phyloP scores from a whole-genome alignment of 2,329 filamentous ascomycete species.

The Neonectria punicea region DNA sequence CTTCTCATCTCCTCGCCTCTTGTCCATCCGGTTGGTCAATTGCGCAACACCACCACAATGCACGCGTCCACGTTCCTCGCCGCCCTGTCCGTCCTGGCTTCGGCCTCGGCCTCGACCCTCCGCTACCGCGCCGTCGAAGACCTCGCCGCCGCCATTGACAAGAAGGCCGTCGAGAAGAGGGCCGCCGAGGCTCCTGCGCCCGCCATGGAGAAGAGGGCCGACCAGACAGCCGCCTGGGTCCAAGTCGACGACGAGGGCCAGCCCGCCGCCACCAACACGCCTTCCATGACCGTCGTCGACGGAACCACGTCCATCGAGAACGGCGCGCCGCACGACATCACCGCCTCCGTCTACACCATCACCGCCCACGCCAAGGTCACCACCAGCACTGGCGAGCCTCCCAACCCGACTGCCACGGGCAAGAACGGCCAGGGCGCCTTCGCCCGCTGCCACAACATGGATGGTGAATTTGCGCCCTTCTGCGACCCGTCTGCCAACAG shows the following conservation, averaged over 20 bases:
- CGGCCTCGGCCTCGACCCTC: constrained; percentile 37
- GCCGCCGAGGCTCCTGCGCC: background rate
- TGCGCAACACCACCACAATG: constrained; percentile 40
- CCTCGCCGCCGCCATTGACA: constrained; percentile 27
- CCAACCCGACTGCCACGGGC: constrained; percentile 56
- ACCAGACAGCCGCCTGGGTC: constrained; percentile 62
- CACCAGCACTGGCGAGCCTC: constrained; percentile 56
- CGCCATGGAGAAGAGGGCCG: constrained; percentile 41
- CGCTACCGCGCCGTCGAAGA: constrained; percentile 32
- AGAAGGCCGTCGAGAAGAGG: constrained; percentile 45
- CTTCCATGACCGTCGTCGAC: constrained; percentile 56
- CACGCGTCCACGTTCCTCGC: constrained; percentile 45
- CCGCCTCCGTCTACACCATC: constrained; percentile 55
- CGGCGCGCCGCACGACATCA: constrained; percentile 58
- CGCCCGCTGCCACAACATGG: constrained; percentile 58
- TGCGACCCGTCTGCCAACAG: constrained; percentile 59
- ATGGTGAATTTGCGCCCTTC: constrained; percentile 61
- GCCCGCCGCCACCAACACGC: constrained; percentile 60
- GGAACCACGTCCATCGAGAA: constrained; percentile 54
- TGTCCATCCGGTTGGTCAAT: constrained; percentile 26
- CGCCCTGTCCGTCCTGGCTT: constrained; percentile 45
- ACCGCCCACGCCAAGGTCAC: constrained; percentile 50
- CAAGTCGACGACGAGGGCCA: constrained; percentile 59
- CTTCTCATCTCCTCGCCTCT: constrained; percentile 29
- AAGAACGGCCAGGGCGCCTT: constrained; percentile 60